Conservation (phyloP, 306 rosid species). For the Dryas drummondii region DNA sequence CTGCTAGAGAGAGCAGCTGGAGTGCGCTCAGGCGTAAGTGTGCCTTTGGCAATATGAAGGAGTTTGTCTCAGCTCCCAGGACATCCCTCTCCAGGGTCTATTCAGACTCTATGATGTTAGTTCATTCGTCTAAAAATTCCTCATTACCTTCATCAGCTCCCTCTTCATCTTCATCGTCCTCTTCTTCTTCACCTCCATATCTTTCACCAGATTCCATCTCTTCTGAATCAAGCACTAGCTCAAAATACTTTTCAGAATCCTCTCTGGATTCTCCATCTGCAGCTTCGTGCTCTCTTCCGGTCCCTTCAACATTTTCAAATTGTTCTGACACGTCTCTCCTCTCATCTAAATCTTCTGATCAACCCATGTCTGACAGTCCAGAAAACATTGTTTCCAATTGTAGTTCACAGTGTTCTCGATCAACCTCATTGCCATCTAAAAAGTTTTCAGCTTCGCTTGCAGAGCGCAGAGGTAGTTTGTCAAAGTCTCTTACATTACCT, state of each 20-base stretch:
- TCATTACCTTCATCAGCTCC: slow-evolving; percentile 51
- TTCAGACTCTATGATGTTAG: slow-evolving; percentile 76
- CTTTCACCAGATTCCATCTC: slow-evolving; percentile 82
- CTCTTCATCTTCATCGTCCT: slow-evolving; percentile 40
- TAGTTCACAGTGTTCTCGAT: slow-evolving; percentile 40
- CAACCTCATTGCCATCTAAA: slow-evolving; percentile 49
- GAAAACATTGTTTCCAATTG: slow-evolving; percentile 39
- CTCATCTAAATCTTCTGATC: slow-evolving; percentile 48
- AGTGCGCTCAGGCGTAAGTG: slow-evolving; percentile 78
- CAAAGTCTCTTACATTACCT: slow-evolving; percentile 78
- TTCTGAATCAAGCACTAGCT: slow-evolving; percentile 71
- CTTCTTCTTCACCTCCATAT: slow-evolving; percentile 51
- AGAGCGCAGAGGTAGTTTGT: slow-evolving; percentile 80
- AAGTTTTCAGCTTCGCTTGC: slow-evolving; percentile 78
- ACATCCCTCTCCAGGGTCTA: slow-evolving; percentile 66
- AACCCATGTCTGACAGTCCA: slow-evolving; percentile 39
- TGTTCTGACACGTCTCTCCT: slow-evolving; percentile 52
- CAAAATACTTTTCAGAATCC: slow-evolving; percentile 61
- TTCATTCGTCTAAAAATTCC: slow-evolving; percentile 49
- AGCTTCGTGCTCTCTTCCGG: slow-evolving; percentile 40
- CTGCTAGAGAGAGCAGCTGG: slow-evolving; percentile 94
- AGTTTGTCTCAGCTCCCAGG: slow-evolving; percentile 71
- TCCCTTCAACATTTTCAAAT: slow-evolving; percentile 50
- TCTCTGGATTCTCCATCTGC: slow-evolving; percentile 70
- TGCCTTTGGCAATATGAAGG: slow-evolving; percentile 66